Conservation (phyloP, 805 yeast genomes). For the Candida lessepsii region DNA sequence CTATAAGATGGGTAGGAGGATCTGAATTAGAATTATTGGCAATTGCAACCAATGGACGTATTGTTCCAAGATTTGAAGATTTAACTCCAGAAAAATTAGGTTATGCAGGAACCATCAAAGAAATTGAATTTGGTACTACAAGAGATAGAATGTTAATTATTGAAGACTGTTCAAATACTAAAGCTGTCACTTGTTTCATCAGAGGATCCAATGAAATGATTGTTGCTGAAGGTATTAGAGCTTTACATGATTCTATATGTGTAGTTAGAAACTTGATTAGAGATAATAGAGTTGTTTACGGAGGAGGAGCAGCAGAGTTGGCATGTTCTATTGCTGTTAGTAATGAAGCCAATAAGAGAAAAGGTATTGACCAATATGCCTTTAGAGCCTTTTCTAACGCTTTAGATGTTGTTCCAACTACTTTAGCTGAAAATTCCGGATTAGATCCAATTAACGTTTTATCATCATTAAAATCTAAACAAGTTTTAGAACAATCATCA, state of each 20-base stretch:
- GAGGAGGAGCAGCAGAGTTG: slow-evolving; percentile 98
- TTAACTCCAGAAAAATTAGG: slow-evolving; percentile 81
- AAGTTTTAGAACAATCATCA: slow-evolving; percentile 67
- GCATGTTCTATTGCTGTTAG: slow-evolving; percentile 89
- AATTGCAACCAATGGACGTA: slow-evolving; percentile 95
- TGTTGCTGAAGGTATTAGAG: slow-evolving; percentile 94
- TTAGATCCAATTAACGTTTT: slow-evolving; percentile 89
- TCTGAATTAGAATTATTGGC: slow-evolving; percentile 94
- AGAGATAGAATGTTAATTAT: slow-evolving; percentile 93
- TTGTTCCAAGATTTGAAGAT: slow-evolving; percentile 97
- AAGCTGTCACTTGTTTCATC: slow-evolving; percentile 88
- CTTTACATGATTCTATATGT: slow-evolving; percentile 93
- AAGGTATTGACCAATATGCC: slow-evolving; percentile 96
- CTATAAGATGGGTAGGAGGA: slow-evolving; percentile 99
- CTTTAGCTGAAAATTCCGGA: slow-evolving; percentile 96
- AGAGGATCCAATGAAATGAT: slow-evolving; percentile 98
- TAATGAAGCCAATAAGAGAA: slow-evolving; percentile 87
- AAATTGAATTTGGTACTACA: slow-evolving; percentile 93
- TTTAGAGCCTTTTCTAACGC: slow-evolving; percentile 94
- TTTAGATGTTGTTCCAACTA: slow-evolving; percentile 87
- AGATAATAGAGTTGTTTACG: slow-evolving; percentile 94
- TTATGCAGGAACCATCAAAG: slow-evolving; percentile 78
- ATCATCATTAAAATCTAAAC: slow-evolving; percentile 79
- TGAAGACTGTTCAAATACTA: slow-evolving; percentile 82
- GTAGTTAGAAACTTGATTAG: slow-evolving; percentile 93